A percentile compares a stretch with the other conserved stretches of the same genome.
Conservation (phyloP, 140 eudicot genomes). For the Anethum foeniculum region DNA sequence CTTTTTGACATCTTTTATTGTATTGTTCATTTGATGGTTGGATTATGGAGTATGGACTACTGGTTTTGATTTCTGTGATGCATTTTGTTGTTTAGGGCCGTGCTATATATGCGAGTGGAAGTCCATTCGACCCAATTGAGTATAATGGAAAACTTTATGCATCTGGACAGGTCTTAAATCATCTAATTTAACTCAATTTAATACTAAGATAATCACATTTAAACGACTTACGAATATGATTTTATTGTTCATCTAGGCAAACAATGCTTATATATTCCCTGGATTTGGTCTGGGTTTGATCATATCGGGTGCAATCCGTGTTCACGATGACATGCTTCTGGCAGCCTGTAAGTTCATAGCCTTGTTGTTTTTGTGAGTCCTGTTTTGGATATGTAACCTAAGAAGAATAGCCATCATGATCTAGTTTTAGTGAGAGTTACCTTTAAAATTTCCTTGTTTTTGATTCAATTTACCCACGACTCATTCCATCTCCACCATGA, state of each 20-base stretch:
- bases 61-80: not conserved
- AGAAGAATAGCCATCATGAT: not conserved
- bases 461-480: not conserved
- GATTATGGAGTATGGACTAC: not conserved
- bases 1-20: not conserved
- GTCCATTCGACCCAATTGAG: constrained; percentile 79
- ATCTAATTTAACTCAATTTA: not conserved
- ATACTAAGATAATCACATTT: not conserved
- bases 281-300: constrained; percentile 92
- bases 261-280: constrained; percentile 95
- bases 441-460: not conserved
- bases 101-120: constrained; percentile 91
- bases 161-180: constrained; percentile 74
- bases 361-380: too few species aligned
- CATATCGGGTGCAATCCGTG: constrained; percentile 86
- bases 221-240: not conserved
- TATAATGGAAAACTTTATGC: constrained; percentile 50
- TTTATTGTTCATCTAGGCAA: constrained; percentile 41
- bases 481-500: not conserved
- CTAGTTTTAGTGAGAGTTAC: not conserved
- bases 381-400: not conserved
- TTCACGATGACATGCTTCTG: constrained; percentile 81
- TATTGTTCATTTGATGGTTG: not conserved
- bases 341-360: constrained; percentile 62
- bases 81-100: constrained; percentile 44